phyloP scores from a whole-genome alignment of 2,329 filamentous ascomycete genomes.

The Pleomassaria siparia region DNA sequence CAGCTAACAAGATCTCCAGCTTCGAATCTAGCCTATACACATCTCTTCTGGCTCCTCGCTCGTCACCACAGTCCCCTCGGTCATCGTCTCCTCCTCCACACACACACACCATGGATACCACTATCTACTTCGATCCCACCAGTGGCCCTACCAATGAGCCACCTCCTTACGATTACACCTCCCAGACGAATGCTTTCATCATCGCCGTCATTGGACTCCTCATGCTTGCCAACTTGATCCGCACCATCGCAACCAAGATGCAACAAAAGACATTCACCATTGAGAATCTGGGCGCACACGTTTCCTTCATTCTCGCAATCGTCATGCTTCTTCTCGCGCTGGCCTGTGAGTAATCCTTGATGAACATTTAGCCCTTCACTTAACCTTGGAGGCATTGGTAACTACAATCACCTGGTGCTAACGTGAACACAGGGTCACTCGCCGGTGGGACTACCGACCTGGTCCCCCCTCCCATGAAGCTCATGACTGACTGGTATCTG shows the following conservation, averaged over 20 bases:
- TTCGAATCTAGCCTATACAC: too few relatives aligned
- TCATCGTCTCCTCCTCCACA: too few relatives aligned
- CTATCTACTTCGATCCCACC: too few relatives aligned
- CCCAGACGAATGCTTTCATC: background rate
- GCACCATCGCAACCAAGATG: background rate
- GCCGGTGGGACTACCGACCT: background rate
- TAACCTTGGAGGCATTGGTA: too few relatives aligned
- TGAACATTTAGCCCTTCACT: background rate
- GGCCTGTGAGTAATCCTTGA: background rate
- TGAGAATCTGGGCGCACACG: background rate
- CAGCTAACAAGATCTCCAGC: too few relatives aligned
- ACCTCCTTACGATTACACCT: background rate
- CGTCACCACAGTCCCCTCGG: too few relatives aligned
- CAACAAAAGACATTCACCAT: background rate
- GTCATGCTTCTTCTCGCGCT: background rate
- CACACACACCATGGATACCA: too few relatives aligned
- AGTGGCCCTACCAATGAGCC: too few relatives aligned
- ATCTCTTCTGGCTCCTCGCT: too few relatives aligned
- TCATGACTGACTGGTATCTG: background rate
- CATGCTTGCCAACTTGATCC: background rate
- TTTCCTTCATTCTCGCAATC: background rate
- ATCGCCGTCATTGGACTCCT: background rate
- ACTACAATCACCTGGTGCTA: background rate
- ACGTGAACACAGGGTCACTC: background rate
- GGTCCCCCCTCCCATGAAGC: background rate